Conservation (phyloP, 805 yeast genomes). For the Soucietia sequanensis region DNA sequence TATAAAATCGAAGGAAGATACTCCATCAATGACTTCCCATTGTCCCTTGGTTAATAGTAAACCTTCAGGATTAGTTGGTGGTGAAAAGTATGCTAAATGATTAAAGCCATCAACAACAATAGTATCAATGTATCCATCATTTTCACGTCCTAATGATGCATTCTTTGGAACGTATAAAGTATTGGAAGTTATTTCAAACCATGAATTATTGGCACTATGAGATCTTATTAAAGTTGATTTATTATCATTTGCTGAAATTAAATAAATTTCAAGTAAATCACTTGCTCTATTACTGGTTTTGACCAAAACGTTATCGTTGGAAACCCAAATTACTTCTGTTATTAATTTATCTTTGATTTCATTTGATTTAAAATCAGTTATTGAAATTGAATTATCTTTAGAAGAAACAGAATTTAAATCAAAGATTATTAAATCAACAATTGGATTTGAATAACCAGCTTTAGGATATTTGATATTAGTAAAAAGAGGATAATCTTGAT, state of each 20-base stretch:
- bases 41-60: constrained; percentile 62
- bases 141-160: constrained; percentile 30
- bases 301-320: constrained; percentile 45
- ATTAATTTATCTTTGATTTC: constrained; percentile 45
- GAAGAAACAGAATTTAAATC: constrained; percentile 24
- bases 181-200: constrained; percentile 48
- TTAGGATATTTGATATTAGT: constrained; percentile 61
- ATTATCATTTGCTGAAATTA: constrained; percentile 31
- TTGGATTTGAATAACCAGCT: constrained; percentile 65
- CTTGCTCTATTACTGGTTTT: constrained; percentile 67
- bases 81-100: constrained; percentile 84
- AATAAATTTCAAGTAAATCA: constrained; percentile 49
- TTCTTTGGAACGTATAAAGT: constrained; percentile 37
- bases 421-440: constrained; percentile 46
- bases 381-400: constrained; percentile 8
- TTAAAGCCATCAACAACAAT: constrained; percentile 56
- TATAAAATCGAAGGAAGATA: constrained; percentile 55
- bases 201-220: constrained; percentile 54
- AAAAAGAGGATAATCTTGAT: constrained; percentile 45
- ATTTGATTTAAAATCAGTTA: constrained; percentile 19
- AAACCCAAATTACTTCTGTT: constrained; percentile 64
- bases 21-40: constrained; percentile 84
- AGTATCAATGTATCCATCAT: constrained; percentile 78
- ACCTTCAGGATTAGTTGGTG: constrained; percentile 50
- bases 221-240: constrained; percentile 40